A percentile compares a stretch with the other conserved stretches of the same genome.
Evolutionary conservation across 192 early-diverging fungal species (phyloP).

Genomic region (Thoreauomyces humboldtii): DNA sequence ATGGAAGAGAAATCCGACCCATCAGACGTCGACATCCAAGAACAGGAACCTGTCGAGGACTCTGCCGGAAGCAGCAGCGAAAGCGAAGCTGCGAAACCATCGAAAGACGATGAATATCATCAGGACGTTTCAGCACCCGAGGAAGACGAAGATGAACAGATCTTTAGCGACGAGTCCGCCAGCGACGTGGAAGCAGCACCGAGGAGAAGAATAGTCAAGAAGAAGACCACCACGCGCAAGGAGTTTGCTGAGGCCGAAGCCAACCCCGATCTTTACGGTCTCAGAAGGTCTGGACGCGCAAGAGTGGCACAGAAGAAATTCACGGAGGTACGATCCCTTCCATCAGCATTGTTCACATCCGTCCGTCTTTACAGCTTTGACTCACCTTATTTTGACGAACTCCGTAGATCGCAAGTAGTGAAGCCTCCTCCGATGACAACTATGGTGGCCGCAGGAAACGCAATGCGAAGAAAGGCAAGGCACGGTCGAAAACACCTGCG

Average conservation of each 20-base stretch:
- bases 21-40: not conserved
- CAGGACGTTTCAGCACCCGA: constrained; percentile 9
- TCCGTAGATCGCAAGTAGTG: no score
- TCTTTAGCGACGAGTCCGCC: not conserved
- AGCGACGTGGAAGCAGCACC: not conserved
- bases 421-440: no score
- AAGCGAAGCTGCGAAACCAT: not conserved
- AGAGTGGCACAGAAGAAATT: constrained; percentile 9
- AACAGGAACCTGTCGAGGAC: no score
- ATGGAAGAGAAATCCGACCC: no score
- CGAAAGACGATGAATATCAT: constrained; percentile 5
- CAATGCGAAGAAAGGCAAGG: no score
- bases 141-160: constrained; percentile 15
- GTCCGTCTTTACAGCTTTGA: no score
- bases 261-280: constrained; percentile 27
- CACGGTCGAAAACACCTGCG: no score
- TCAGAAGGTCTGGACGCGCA: constrained; percentile 23
- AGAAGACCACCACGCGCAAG: not conserved
- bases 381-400: no score
- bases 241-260: constrained; percentile 19
- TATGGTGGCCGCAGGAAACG: no score
- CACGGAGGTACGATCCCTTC: no score
- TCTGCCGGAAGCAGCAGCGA: no score
- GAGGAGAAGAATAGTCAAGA: not conserved
- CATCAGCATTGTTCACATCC: no score